Evolutionary conservation across 2,329 filamentous ascomycete species (phyloP).

Genomic region (Nemania abortiva): DNA sequence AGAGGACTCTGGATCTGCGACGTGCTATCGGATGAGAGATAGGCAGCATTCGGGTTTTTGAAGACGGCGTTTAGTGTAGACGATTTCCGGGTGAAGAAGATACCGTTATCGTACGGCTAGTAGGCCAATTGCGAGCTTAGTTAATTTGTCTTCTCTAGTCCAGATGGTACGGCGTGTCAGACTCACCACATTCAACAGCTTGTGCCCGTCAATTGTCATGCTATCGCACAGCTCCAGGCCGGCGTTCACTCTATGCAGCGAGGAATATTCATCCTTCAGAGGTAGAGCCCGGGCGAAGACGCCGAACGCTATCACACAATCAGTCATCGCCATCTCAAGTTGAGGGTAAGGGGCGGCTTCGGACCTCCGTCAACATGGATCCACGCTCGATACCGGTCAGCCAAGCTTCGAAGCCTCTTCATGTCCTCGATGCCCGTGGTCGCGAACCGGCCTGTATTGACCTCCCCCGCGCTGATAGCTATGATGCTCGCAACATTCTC

Average conservation of each 20-base stretch:
- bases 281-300: constrained; percentile 79
- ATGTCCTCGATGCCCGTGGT: constrained; percentile 70
- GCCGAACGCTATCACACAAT: constrained; percentile 74
- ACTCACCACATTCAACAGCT: constrained; percentile 87
- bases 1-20: constrained; percentile 78
- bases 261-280: constrained; percentile 65
- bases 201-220: constrained; percentile 88
- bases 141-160: neutral
- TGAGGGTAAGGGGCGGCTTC: constrained; percentile 41
- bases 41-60: constrained; percentile 86
- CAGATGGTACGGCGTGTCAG: no score
- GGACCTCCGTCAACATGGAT: constrained; percentile 85
- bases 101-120: constrained; percentile 88
- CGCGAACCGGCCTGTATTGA: constrained; percentile 89
- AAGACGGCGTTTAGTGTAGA: constrained; percentile 73
- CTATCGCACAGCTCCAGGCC: constrained; percentile 88
- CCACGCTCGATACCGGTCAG: constrained; percentile 82
- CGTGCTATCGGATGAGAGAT: constrained; percentile 66
- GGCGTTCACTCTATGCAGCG: constrained; percentile 62
- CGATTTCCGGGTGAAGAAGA: constrained; percentile 82
- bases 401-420: constrained; percentile 73
- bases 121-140: constrained; percentile 14
- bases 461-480: constrained; percentile 85
- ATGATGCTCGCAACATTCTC: constrained; percentile 77
- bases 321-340: constrained; percentile 10